These are phyloP conservation scores for Drechslerella stenobrocha DNA, from an alignment of 2,329 filamentous ascomycete species.

Conservation along the genomic window DNA sequence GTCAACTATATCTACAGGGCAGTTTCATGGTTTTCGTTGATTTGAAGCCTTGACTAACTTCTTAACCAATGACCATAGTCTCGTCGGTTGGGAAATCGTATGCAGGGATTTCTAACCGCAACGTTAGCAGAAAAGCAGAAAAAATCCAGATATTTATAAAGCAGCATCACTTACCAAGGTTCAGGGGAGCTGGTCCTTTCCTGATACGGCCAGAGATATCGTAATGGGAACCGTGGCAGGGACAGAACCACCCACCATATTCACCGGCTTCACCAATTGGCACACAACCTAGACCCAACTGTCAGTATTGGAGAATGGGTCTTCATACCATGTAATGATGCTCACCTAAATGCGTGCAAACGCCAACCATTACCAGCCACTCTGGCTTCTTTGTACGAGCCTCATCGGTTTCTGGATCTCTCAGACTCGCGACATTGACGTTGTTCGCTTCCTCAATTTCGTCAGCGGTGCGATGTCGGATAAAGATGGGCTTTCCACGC, in stretches of 20 bases:
- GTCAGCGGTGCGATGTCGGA: constrained; percentile 90
- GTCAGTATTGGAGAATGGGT: constrained; percentile 3
- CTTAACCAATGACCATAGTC: constrained; percentile 88
- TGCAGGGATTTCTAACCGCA: constrained; percentile 73
- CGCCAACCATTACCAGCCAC: constrained; percentile 98
- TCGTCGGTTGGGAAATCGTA: constrained; percentile 94
- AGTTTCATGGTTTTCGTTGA: constrained; percentile 8
- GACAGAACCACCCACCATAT: constrained; percentile 99
- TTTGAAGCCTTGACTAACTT: background rate
- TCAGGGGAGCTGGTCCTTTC: constrained; percentile 94
- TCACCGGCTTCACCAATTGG: constrained; percentile 98
- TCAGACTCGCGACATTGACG: constrained; percentile 76
- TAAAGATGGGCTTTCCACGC: constrained; percentile 99
- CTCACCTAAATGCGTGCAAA: constrained; percentile 87
- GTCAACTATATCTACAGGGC: constrained; percentile 39
- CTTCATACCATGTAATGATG: background rate
- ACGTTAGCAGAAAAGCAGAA: constrained; percentile 64
- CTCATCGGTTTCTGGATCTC: constrained; percentile 86
- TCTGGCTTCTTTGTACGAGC: constrained; percentile 98
- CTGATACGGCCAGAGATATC: constrained; percentile 98
- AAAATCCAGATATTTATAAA: background rate
- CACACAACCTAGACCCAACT: constrained; percentile 69
- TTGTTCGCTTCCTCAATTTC: constrained; percentile 96
- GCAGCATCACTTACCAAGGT: constrained; percentile 69
- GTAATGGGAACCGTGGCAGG: constrained; percentile 99